Conservation (phyloP, 2,329 filamentous ascomycete species). For the Alternaria novae-zelandiae region DNA sequence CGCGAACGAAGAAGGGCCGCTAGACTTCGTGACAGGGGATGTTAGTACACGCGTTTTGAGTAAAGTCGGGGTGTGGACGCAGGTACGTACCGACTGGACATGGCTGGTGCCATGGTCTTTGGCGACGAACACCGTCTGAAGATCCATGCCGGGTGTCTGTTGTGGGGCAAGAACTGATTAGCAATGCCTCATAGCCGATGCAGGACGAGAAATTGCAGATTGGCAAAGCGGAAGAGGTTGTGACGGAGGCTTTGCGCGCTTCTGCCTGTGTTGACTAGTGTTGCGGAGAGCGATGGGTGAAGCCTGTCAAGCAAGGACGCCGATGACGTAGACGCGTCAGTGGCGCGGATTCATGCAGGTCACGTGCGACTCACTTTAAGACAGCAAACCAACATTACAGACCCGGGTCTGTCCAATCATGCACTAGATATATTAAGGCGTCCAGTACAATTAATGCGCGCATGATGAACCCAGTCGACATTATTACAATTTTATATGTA, state of each 20-base stretch:
- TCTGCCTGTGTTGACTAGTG: slow-evolving; percentile 5
- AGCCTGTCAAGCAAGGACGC: slow-evolving; percentile 5
- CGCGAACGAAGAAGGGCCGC: slow-evolving; percentile 39
- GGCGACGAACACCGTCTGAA: slow-evolving; percentile 20
- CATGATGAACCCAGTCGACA: not conserved
- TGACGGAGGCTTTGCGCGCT: not conserved
- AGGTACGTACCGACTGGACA: slow-evolving; percentile 24
- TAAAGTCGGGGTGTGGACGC: not conserved
- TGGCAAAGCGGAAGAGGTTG: not conserved
- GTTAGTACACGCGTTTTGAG: slow-evolving; percentile 12
- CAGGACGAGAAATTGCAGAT: not conserved
- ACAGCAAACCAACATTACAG: not conserved
- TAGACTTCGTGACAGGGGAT: slow-evolving; percentile 24
- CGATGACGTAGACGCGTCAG: slow-evolving; percentile 21
- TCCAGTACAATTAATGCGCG: not conserved
- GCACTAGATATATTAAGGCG: not conserved
- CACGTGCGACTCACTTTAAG: slow-evolving; percentile 9
- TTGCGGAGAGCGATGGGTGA: slow-evolving; percentile 3
- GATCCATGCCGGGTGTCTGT: slow-evolving; percentile 19
- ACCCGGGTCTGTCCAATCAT: not conserved
- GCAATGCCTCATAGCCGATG: slow-evolving; percentile 3
- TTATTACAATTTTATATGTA: slow-evolving; percentile 7
- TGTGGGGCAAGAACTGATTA: not conserved
- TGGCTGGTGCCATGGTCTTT: slow-evolving; percentile 18
- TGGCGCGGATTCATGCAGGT: slow-evolving; percentile 3